These are phyloP conservation scores for Trametes cinnabarina DNA, from an alignment of 768 basidiomycete species.

Conservation along the genomic window DNA sequence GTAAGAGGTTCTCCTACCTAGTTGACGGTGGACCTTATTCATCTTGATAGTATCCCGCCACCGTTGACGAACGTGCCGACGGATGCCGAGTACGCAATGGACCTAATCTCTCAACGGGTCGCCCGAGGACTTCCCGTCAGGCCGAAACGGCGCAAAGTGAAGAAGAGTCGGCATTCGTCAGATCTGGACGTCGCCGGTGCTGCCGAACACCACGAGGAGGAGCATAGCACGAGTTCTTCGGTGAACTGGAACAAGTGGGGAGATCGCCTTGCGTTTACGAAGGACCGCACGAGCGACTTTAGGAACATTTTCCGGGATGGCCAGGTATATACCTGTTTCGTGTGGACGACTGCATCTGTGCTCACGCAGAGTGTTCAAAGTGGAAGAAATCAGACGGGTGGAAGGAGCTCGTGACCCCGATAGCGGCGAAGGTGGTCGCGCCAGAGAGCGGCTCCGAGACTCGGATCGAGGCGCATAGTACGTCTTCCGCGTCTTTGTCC, in stretches of 20 bases:
- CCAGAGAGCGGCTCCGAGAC: conserved; percentile 3
- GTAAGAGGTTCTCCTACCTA: conserved; percentile 29
- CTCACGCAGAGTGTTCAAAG: not conserved
- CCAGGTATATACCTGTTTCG: conserved; percentile 35
- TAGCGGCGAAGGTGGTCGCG: conserved; percentile 12
- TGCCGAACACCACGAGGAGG: not conserved
- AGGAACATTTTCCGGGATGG: conserved; percentile 38
- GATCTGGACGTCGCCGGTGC: not conserved
- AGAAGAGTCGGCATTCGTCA: not conserved
- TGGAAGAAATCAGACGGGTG: conserved; percentile 26
- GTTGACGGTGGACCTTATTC: not conserved
- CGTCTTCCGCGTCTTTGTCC: conserved; percentile 1
- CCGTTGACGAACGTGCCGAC: conserved; percentile 56
- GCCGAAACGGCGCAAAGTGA: conserved; percentile 23
- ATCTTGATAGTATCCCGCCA: conserved; percentile 29
- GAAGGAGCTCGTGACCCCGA: conserved; percentile 12
- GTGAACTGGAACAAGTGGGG: conserved; percentile 61
- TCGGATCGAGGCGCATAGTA: conserved; percentile 25
- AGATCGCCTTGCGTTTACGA: conserved; percentile 44
- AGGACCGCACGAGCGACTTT: conserved; percentile 39
- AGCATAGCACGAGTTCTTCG: conserved; percentile 13
- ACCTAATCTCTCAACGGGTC: conserved; percentile 60
- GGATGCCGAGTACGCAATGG: conserved; percentile 70
- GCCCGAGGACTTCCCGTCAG: conserved; percentile 51
- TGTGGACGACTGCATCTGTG: conserved; percentile 14